Base-by-base conservation (phyloP, 306 rosid genomes). In the Casuarina cunninghamiana region DNA sequence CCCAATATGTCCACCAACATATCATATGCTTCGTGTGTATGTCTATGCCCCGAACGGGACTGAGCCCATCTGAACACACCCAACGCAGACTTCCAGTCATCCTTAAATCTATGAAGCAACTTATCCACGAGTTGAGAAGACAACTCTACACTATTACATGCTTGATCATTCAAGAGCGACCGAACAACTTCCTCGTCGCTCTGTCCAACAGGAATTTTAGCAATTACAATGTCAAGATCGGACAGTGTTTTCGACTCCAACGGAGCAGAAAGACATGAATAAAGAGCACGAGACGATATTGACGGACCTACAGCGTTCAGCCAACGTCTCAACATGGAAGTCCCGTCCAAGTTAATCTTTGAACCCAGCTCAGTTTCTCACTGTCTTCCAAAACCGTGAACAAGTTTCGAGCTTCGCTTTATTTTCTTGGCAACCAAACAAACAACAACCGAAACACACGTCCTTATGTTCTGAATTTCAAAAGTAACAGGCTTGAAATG, bases 41-140 rank as follows among this genome's bases (percentile, higher is more conserved):
- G 91, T 43, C 66, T 80, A 68, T 84, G 89, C 62, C 83, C 83
- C 9, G 87, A 71, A 6, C 65, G 89, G 5, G 78, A 86, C 73
- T 81, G 66, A 1, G 92, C 97, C 97, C 98, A 94, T 87, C 77
- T 88, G 77, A 92, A 94, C 48, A 90, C 83, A 39, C 90, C 96
- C 85, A 94, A 79, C 4, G 97, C 98, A 21, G 97, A 84, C 69
- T 84, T 92, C 97, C 97, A 94, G 81, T 94, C 96, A 78, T 92
- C 91, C 86, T 88, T 92, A 50, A 87, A 94, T 6, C 92, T 91
- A 51, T 10, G 49, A 17, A 94, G 89, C 83, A 94, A 61, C 19
- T 39, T 74, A 41, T 77, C 70, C 81, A 89, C 80, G 39, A 92
- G 87, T 39, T 72, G 46, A 65, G 80, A 75, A 45, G 93, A 88